Evolutionary conservation across 495 filamentous ascomycete genomes (phyloP).

Genomic region (Penicillium coprophilum): DNA sequence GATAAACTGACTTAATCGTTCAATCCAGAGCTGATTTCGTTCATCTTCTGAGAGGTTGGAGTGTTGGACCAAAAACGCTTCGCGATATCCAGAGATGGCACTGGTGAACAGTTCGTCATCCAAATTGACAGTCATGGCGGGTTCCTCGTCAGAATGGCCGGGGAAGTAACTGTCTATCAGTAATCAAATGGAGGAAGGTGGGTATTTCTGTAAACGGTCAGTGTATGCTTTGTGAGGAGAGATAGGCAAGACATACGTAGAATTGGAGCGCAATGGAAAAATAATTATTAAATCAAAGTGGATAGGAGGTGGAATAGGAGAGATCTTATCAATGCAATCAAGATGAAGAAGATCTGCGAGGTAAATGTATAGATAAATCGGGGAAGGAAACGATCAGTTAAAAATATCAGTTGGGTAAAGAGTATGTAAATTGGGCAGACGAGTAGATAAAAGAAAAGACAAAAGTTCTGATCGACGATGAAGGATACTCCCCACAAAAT

Average conservation of each 20-base stretch:
- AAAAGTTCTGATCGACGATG: slow-evolving; percentile 17
- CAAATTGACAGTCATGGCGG: slow-evolving; percentile 40
- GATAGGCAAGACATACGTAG: neutral
- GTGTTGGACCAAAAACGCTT: slow-evolving; percentile 46
- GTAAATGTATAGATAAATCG: neutral
- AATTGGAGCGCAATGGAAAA: neutral
- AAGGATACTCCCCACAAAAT: slow-evolving; percentile 10
- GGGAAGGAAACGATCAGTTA: neutral
- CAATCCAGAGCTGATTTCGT: slow-evolving; percentile 47
- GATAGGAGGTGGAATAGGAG: neutral
- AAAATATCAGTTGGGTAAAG: slow-evolving; percentile 9
- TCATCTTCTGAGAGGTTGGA: slow-evolving; percentile 47
- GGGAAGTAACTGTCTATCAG: slow-evolving; percentile 29
- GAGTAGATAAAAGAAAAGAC: slow-evolving; percentile 11
- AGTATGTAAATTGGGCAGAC: slow-evolving; percentile 12
- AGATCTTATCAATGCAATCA: slow-evolving; percentile 12
- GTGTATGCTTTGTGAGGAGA: neutral
- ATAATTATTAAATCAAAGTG: neutral
- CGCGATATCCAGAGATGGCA: slow-evolving; percentile 48
- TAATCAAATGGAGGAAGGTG: slow-evolving; percentile 13
- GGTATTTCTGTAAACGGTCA: slow-evolving; percentile 1
- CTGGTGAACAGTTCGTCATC: slow-evolving; percentile 48
- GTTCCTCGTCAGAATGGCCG: slow-evolving; percentile 13
- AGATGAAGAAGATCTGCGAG: slow-evolving; percentile 5
- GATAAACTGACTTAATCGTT: slow-evolving; percentile 44